These are phyloP conservation scores for Ascoidea tarda DNA, from an alignment of 805 yeast species.

Conservation along the genomic window DNA sequence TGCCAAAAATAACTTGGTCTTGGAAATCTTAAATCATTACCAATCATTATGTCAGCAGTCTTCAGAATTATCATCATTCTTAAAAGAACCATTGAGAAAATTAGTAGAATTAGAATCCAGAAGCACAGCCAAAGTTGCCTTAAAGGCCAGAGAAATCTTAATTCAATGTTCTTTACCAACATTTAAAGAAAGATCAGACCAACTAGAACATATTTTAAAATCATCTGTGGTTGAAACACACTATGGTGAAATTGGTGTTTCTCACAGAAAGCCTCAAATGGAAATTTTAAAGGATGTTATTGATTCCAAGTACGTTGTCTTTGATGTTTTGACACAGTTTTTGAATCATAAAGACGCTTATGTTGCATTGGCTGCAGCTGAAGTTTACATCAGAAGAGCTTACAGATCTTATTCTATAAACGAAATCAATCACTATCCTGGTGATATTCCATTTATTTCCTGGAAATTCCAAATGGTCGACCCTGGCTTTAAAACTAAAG, in stretches of 20 bases:
- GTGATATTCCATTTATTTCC: slow-evolving; percentile 50
- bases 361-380: slow-evolving; percentile 92
- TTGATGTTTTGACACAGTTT: slow-evolving; percentile 90
- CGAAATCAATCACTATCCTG: slow-evolving; percentile 47
- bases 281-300: slow-evolving; percentile 79
- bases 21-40: slow-evolving; percentile 74
- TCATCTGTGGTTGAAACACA: slow-evolving; percentile 81
- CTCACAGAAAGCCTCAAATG: slow-evolving; percentile 71
- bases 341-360: slow-evolving; percentile 71
- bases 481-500: slow-evolving; percentile 39
- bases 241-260: slow-evolving; percentile 72
- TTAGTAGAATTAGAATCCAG: slow-evolving; percentile 85
- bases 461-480: slow-evolving; percentile 83
- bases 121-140: slow-evolving; percentile 82
- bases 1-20: slow-evolving; percentile 78
- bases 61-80: slow-evolving; percentile 49
- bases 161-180: slow-evolving; percentile 97
- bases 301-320: slow-evolving; percentile 91
- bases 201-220: slow-evolving; percentile 88
- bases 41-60: slow-evolving; percentile 66
- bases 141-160: slow-evolving; percentile 90
- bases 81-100: slow-evolving; percentile 59
- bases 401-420: slow-evolving; percentile 91
- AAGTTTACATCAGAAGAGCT: slow-evolving; percentile 92
- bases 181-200: slow-evolving; percentile 90